A percentile compares a stretch with the other conserved stretches of the same genome.
phyloP scores from a whole-genome alignment of 1,139 yeast species.

The Taphrina wiesneri region DNA sequence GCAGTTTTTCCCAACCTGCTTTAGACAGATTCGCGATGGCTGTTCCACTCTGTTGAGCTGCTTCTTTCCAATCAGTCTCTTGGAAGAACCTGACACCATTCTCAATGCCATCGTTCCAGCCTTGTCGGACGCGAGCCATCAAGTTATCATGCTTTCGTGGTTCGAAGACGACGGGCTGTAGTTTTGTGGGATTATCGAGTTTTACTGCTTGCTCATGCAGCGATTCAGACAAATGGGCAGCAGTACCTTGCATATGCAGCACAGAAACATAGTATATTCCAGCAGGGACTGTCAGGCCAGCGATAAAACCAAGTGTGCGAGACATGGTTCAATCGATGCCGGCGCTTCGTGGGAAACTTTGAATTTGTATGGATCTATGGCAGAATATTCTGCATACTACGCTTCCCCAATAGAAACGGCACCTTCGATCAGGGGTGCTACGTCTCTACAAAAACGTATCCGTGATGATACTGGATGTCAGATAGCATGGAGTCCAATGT shows the following conservation, averaged over 20 bases:
- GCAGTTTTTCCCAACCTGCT: conserved; percentile 9
- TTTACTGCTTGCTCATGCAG: conserved; percentile 21
- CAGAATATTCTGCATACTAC: background rate
- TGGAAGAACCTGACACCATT: conserved; percentile 17
- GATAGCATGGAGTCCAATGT: background rate
- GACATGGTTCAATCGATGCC: too few relatives aligned
- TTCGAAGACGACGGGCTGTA: conserved; percentile 1
- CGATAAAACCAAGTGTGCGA: conserved; percentile 27
- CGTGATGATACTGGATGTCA: too few relatives aligned
- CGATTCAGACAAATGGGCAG: conserved; percentile 13
- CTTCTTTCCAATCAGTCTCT: conserved; percentile 17
- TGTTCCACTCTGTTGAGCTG: conserved; percentile 9
- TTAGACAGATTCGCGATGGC: conserved; percentile 7
- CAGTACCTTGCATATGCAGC: conserved; percentile 26
- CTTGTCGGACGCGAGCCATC: conserved; percentile 21
- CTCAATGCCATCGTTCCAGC: conserved; percentile 29
- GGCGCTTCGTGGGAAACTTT: background rate
- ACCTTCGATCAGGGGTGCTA: too few relatives aligned
- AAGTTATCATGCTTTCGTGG: conserved; percentile 18
- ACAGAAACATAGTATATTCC: conserved; percentile 26
- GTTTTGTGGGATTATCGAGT: conserved; percentile 11
- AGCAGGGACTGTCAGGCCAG: conserved; percentile 31
- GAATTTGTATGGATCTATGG: background rate
- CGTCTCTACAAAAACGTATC: too few relatives aligned
- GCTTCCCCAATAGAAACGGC: background rate